phyloP scores from a whole-genome alignment of 192 early-diverging fungal genomes.

The Haplosporangium gracile region DNA sequence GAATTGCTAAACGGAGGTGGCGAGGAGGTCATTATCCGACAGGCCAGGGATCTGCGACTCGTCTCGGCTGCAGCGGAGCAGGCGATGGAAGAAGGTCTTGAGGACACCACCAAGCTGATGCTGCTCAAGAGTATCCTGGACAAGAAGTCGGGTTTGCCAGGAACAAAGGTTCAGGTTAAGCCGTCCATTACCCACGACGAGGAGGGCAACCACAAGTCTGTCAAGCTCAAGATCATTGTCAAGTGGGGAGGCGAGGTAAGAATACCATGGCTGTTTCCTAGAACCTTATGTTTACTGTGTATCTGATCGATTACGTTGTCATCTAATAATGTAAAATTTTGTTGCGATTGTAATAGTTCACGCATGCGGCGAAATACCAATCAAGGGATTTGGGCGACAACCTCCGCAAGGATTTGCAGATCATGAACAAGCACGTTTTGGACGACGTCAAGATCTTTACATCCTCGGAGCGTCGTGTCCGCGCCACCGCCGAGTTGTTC shows the following conservation, averaged over 20 bases:
- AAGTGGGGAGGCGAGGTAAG: conserved; percentile 94
- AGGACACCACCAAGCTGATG: conserved; percentile 64
- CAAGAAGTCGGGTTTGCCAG: conserved; percentile 83
- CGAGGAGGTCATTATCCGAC: conserved; percentile 88
- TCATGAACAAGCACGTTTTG: conserved; percentile 89
- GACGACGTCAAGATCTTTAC: conserved; percentile 90
- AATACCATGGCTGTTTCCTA: background rate
- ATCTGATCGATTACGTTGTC: background rate
- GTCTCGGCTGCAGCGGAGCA: conserved; percentile 74
- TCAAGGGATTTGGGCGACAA: conserved; percentile 92
- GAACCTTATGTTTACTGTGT: background rate
- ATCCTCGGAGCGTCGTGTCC: conserved; percentile 90
- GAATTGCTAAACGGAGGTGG: conserved; percentile 74
- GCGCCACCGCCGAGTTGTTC: conserved; percentile 86
- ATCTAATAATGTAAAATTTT: background rate
- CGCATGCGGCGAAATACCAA: conserved; percentile 93
- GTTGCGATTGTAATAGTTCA: conserved; percentile 69
- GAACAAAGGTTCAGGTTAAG: conserved; percentile 95
- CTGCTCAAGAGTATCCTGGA: conserved; percentile 83
- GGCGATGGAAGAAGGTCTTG: conserved; percentile 68
- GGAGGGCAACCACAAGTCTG: conserved; percentile 57
- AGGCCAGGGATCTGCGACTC: conserved; percentile 72
- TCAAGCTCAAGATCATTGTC: conserved; percentile 90
- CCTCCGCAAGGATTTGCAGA: conserved; percentile 89
- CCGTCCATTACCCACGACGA: conserved; percentile 75